Conservation (phyloP, 1,284 basidiomycete species). For the Trichosporon coremiiforme region DNA sequence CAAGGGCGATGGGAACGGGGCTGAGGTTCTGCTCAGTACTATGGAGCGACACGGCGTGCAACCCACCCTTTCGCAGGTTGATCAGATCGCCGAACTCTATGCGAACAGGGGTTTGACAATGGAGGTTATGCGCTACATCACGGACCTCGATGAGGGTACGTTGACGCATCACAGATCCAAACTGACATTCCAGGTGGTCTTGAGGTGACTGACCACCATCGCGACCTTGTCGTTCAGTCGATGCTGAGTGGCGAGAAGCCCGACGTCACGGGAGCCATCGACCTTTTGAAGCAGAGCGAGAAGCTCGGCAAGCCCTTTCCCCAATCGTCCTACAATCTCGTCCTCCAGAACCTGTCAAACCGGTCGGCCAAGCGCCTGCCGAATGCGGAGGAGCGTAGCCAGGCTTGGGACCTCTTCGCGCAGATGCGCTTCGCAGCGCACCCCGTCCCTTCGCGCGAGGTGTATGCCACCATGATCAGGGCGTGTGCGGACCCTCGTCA, state of each 20-base stretch:
- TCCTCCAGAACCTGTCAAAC: slow-evolving; percentile 50
- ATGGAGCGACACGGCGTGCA: slow-evolving; percentile 32
- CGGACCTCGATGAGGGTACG: slow-evolving; percentile 36
- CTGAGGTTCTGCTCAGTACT: slow-evolving; percentile 29
- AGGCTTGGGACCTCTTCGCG: slow-evolving; percentile 89
- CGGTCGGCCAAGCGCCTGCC: slow-evolving; percentile 33
- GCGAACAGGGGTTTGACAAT: slow-evolving; percentile 34
- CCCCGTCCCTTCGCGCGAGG: slow-evolving; percentile 68
- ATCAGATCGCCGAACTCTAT: slow-evolving; percentile 33
- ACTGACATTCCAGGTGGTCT: slow-evolving; percentile 33
- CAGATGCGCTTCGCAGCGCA: slow-evolving; percentile 97
- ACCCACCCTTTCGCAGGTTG: slow-evolving; percentile 25
- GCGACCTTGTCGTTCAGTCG: slow-evolving; percentile 42
- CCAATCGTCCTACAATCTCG: slow-evolving; percentile 52
- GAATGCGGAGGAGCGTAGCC: slow-evolving; percentile 57
- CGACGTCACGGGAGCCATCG: slow-evolving; percentile 42
- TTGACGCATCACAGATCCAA: not conserved
- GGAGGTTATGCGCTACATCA: slow-evolving; percentile 34
- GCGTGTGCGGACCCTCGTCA: slow-evolving; percentile 68
- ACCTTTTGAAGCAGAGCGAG: slow-evolving; percentile 52
- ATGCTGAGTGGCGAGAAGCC: slow-evolving; percentile 35
- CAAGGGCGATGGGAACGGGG: slow-evolving; percentile 25
- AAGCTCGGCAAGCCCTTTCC: slow-evolving; percentile 49
- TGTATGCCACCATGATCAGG: slow-evolving; percentile 86
- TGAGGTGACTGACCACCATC: slow-evolving; percentile 31